Conservation (phyloP, 73 alveolate genomes). For the Paramecium sonneborni region DNA sequence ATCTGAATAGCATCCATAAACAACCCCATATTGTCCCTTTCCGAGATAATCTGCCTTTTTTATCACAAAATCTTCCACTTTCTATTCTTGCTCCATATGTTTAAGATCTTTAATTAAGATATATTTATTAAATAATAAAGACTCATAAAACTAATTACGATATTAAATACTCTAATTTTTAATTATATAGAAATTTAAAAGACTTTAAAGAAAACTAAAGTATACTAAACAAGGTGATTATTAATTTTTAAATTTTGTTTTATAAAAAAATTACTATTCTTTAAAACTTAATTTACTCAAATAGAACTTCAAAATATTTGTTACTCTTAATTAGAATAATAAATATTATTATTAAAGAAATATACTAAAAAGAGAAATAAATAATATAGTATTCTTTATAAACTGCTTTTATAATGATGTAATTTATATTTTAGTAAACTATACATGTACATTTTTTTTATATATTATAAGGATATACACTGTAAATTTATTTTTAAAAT, state of each 20-base stretch:
- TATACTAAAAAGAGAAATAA: neutral
- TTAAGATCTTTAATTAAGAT: neutral
- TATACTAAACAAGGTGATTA: too few relatives aligned
- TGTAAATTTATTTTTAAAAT: neutral
- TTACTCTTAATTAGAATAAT: too few relatives aligned
- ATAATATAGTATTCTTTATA: too few relatives aligned
- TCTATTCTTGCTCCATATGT: neutral
- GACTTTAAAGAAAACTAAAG: too few relatives aligned
- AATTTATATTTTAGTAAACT: neutral
- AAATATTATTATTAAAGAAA: too few relatives aligned
- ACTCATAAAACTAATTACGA: too few relatives aligned
- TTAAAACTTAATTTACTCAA: too few relatives aligned
- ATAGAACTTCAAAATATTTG: too few relatives aligned
- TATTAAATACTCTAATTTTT: too few relatives aligned
- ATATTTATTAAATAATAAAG: too few relatives aligned
- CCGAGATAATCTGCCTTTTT: neutral
- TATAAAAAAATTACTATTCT: too few relatives aligned
- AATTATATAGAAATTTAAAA: neutral
- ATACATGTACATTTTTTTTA: neutral
- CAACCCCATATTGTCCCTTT: neutral
- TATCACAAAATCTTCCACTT: neutral
- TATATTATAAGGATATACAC: neutral
- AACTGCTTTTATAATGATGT: neutral
- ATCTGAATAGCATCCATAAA: neutral
- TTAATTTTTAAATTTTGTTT: too few relatives aligned